These are phyloP conservation scores for Rachicladosporium sp. DNA, from an alignment of 2,329 filamentous ascomycete species.

Conservation along the genomic window DNA sequence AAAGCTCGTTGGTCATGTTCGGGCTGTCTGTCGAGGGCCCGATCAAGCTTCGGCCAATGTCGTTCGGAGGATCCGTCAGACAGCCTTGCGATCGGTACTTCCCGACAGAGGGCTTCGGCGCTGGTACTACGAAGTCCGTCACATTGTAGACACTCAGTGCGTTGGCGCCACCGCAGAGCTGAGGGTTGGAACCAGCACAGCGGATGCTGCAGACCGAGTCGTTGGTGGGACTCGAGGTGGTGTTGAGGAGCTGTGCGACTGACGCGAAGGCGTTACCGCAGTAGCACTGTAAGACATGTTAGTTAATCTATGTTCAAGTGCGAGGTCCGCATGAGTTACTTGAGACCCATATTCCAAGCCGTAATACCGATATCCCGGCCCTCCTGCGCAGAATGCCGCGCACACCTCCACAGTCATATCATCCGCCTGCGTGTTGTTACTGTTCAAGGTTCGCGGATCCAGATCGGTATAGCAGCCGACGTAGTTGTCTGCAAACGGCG, in stretches of 20 bases:
- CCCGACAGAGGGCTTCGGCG: slow-evolving; percentile 11
- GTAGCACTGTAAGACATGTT: slow-evolving; percentile 10
- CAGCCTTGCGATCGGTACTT: slow-evolving; percentile 15
- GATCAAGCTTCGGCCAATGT: slow-evolving; percentile 11
- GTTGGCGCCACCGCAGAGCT: slow-evolving; percentile 19
- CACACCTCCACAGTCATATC: slow-evolving; percentile 20
- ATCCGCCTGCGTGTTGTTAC: slow-evolving; percentile 5
- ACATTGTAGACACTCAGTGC: slow-evolving; percentile 19
- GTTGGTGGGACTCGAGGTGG: slow-evolving; percentile 10
- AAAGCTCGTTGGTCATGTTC: slow-evolving; percentile 17
- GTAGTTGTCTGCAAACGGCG: slow-evolving; percentile 16
- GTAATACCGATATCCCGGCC: slow-evolving; percentile 17
- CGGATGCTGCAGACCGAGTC: slow-evolving; percentile 14
- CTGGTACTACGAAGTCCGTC: slow-evolving; percentile 10
- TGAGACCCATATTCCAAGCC: slow-evolving; percentile 22
- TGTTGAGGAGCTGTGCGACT: slow-evolving; percentile 7
- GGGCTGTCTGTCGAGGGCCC: slow-evolving; percentile 7
- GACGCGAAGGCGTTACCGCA: slow-evolving; percentile 15
- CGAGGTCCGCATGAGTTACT: background rate
- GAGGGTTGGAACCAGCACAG: slow-evolving; percentile 14
- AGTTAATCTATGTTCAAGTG: too few relatives aligned
- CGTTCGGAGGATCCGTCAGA: slow-evolving; percentile 13
- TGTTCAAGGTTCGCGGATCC: slow-evolving; percentile 12
- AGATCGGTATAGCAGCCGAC: slow-evolving; percentile 19
- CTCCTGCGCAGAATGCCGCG: slow-evolving; percentile 14